Evolutionary conservation across 176 grass and related monocot species (phyloP), one percentile per base, ranked within the genome.

Genomic region (Avena sativa): DNA sequence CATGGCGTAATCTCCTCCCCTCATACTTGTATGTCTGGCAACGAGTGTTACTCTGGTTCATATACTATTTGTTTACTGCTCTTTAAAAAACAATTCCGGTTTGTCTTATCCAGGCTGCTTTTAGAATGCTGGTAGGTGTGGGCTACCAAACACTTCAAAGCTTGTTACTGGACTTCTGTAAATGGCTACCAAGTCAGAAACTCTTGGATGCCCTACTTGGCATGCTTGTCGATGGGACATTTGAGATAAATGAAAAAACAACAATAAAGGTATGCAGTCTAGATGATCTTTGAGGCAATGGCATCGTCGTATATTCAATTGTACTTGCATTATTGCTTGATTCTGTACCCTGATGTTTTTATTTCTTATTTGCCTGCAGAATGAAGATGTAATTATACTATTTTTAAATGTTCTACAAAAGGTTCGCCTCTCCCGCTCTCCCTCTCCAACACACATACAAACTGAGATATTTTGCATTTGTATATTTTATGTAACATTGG

Each of bases 61-160:
- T 68, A 13, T 52, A 57, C 38, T 51, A 67, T 66, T 87, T 87
- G 49, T 75, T 87, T 84, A 51, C 84, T 62, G 28, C 69, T 61
- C 55, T 81, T 36, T 74, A 73, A 26, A 79, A 21, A 48, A 11
- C 6, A 49, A 60, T 81, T 23, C 10, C 81, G 20, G 47, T 86
- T 90, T 90, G 76, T 81, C 87, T 82, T 78, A 88, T 92, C 65
- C 73, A 98, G 96, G 93, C 81, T 78, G 85, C 96, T 32, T 98
- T 98, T 68, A 95, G 90, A 91, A 83, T 93, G 82, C 87, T 98
- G 67, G 96, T 94, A 74, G 96, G 96, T 76, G 71, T 81, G 43
- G 93, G 96, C 83, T 98, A 98, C 92, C 92, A 96, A 82, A 98
- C 92, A 68, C 89, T 98, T 43, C 93, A 98, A 79, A 98, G 92